Percentiles rank a stretch among this genome's conserved stretches.
These are phyloP conservation scores for Syzygium jambos DNA, from an alignment of 345 rosid species.

Conservation along the genomic window DNA sequence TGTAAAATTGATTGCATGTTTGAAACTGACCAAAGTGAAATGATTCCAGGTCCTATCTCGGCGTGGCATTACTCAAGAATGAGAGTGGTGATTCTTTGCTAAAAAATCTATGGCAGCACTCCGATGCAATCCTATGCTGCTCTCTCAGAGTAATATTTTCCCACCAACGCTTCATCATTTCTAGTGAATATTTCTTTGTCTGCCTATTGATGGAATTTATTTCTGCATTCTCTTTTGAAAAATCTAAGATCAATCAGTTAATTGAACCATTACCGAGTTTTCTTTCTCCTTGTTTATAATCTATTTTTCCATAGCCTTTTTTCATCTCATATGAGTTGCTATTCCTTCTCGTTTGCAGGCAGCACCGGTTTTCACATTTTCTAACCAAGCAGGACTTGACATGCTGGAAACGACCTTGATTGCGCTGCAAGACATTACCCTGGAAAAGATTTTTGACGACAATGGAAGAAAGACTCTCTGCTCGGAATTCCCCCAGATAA, in stretches of 20 bases:
- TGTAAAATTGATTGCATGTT: not conserved
- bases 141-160: conserved; percentile 52
- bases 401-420: conserved; percentile 94
- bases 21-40: not conserved
- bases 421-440: conserved; percentile 70
- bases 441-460: conserved; percentile 69
- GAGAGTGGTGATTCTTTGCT: conserved; percentile 68
- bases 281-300: not conserved
- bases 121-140: conserved; percentile 88
- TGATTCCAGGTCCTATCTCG: conserved; percentile 58
- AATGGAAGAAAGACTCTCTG: conserved; percentile 59
- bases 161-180: not conserved
- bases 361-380: conserved; percentile 62
- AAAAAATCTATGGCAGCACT: conserved; percentile 80
- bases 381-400: conserved; percentile 96
- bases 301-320: not conserved
- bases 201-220: not conserved
- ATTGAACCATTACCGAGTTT: not conserved
- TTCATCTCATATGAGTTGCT: not conserved
- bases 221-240: not conserved
- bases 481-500: conserved; percentile 72
- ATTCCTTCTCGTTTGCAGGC: conserved; percentile 30
- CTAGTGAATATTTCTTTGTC: not conserved
- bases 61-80: conserved; percentile 67
- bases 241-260: not conserved